Conservation (phyloP, 164 flowering plant genomes). For the Umbellularia californica region DNA sequence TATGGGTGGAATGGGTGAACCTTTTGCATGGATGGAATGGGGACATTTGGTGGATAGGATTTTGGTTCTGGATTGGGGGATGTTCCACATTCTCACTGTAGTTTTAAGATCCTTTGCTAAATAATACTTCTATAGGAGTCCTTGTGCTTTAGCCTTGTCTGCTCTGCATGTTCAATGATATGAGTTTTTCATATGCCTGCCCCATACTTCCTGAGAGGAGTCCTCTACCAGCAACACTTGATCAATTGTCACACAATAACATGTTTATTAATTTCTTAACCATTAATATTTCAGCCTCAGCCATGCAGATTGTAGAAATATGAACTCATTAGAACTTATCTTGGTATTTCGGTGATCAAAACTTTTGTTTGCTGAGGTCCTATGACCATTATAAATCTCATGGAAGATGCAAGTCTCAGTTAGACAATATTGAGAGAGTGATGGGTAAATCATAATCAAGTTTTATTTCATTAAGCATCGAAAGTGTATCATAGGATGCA, state of each 20-base stretch:
- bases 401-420: background rate
- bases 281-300: background rate
- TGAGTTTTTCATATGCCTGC: background rate
- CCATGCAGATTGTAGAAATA: background rate
- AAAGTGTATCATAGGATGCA: background rate
- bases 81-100: background rate
- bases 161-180: background rate
- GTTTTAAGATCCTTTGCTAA: background rate
- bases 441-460: background rate
- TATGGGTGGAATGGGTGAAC: background rate
- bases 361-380: background rate
- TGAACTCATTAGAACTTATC: too few species aligned
- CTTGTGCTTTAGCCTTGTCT: background rate
- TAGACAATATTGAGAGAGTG: background rate
- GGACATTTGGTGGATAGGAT: background rate
- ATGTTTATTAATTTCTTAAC: background rate
- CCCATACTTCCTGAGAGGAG: too few species aligned
- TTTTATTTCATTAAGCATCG: background rate
- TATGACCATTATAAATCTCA: background rate
- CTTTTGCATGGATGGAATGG: background rate
- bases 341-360: background rate
- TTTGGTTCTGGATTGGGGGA: background rate
- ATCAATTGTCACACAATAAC: background rate
- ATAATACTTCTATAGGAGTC: background rate
- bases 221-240: too few species aligned